Conservation (phyloP, 345 rosid species). For the Citrus mangshanensis region DNA sequence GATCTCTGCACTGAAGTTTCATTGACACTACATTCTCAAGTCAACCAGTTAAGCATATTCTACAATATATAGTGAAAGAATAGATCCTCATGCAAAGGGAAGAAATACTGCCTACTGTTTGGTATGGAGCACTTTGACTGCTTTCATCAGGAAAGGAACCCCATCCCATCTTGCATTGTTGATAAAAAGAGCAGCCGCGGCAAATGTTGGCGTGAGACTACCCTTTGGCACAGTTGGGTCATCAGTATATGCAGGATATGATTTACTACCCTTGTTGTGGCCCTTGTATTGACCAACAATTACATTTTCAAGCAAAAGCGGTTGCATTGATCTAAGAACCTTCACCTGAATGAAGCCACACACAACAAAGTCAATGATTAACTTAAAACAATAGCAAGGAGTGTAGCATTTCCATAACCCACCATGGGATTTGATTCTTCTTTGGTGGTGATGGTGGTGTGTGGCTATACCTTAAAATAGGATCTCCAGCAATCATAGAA, state of each 20-base stretch:
- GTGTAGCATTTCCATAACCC: background rate
- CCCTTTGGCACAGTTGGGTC: conserved; percentile 70
- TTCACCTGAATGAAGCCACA: conserved; percentile 50
- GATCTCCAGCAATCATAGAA: background rate
- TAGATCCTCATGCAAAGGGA: background rate
- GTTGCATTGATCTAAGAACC: conserved; percentile 85
- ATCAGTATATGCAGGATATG: conserved; percentile 65
- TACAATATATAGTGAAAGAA: background rate
- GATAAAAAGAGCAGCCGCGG: conserved; percentile 86
- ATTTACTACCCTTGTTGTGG: conserved; percentile 55
- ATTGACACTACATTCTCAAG: background rate
- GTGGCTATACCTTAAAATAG: background rate
- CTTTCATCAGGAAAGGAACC: conserved; percentile 93
- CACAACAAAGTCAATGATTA: background rate
- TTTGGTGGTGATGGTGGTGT: background rate
- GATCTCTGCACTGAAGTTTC: conserved; percentile 51
- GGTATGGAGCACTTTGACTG: conserved; percentile 86
- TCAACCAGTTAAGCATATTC: background rate
- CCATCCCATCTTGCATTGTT: conserved; percentile 97
- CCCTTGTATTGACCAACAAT: conserved; percentile 87
- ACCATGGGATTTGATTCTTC: background rate
- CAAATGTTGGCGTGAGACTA: conserved; percentile 85
- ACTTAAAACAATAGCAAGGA: background rate
- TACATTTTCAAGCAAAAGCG: conserved; percentile 70
- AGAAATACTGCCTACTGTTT: conserved; percentile 39